Conservation (phyloP, 2,329 filamentous ascomycete species). For the Dactylellina drechsleri region DNA sequence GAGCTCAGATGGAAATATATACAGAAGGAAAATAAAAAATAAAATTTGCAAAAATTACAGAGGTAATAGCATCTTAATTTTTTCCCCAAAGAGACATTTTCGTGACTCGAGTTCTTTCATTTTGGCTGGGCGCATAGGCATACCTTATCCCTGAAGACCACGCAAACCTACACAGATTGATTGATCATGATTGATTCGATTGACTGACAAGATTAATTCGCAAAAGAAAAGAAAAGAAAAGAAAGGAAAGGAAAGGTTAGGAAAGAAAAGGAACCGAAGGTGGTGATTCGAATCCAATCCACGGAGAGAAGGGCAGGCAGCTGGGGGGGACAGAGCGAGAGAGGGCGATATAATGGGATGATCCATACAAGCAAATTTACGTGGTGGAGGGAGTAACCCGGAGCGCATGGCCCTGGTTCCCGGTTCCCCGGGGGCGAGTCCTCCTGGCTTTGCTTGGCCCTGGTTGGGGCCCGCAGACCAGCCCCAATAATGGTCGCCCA, state of each 20-base stretch:
- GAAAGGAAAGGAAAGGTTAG: too few relatives aligned
- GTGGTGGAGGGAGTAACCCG: conserved; percentile 43
- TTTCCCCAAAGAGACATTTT: conserved; percentile 42
- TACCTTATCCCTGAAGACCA: conserved; percentile 50
- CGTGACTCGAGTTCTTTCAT: conserved; percentile 19
- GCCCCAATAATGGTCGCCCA: conserved; percentile 51
- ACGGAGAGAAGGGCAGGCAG: conserved; percentile 16
- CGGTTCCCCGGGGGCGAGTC: conserved; percentile 3
- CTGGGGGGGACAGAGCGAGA: conserved; percentile 28
- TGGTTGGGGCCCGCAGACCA: conserved; percentile 42
- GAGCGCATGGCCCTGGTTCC: conserved; percentile 13
- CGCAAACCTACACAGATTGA: conserved; percentile 14
- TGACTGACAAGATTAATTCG: conserved; percentile 19
- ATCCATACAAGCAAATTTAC: conserved; percentile 52
- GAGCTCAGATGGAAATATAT: conserved; percentile 19
- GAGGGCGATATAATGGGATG: conserved; percentile 17
- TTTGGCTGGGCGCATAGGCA: conserved; percentile 27
- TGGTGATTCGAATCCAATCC: conserved; percentile 7
- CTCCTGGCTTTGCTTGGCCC: neutral
- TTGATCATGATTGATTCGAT: neutral
- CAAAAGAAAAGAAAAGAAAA: conserved; percentile 1
- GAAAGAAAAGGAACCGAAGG: conserved; percentile 20
- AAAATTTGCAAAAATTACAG: neutral
- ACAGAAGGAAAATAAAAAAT: too few relatives aligned
- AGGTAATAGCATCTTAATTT: conserved; percentile 1